Evolutionary conservation across 371 early-diverging fungal genomes (phyloP).

Genomic region (Mucor racemosus): DNA sequence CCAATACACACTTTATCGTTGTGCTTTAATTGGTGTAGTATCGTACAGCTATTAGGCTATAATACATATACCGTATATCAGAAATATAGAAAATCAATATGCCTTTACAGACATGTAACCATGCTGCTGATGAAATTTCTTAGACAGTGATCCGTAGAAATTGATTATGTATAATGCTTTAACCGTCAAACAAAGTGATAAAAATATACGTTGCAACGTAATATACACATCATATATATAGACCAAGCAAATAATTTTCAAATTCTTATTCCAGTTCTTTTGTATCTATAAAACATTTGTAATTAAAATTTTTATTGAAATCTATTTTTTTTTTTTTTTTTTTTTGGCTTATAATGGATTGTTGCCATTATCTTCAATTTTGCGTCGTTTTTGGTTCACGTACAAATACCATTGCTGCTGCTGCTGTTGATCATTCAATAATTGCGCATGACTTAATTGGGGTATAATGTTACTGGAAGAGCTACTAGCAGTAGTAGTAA

Average conservation of each 20-base stretch:
- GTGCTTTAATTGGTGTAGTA: too few relatives aligned
- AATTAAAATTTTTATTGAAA: conserved; percentile 5
- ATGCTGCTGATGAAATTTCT: too few relatives aligned
- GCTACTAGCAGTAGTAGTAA: background rate
- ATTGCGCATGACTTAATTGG: conserved; percentile 5
- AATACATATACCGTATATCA: too few relatives aligned
- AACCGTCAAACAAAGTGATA: too few relatives aligned
- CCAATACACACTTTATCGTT: too few relatives aligned
- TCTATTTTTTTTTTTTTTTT: conserved; percentile 6
- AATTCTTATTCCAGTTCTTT: background rate
- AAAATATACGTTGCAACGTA: too few relatives aligned
- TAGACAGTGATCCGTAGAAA: too few relatives aligned
- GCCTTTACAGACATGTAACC: too few relatives aligned
- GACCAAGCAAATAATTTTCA: background rate
- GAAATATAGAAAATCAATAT: too few relatives aligned
- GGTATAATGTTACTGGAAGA: conserved; percentile 9
- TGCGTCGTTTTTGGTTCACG: conserved; percentile 10
- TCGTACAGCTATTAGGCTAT: too few relatives aligned
- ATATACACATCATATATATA: background rate
- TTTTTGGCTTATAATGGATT: background rate
- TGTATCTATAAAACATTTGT: background rate
- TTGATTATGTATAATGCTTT: too few relatives aligned
- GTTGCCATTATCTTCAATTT: conserved; percentile 3
- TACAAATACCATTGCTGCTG: conserved; percentile 19
- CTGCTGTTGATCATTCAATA: background rate